These are phyloP conservation scores for Schizochytrium sp. DNA, from an alignment of 108 stramenopile species.

Conservation along the genomic window DNA sequence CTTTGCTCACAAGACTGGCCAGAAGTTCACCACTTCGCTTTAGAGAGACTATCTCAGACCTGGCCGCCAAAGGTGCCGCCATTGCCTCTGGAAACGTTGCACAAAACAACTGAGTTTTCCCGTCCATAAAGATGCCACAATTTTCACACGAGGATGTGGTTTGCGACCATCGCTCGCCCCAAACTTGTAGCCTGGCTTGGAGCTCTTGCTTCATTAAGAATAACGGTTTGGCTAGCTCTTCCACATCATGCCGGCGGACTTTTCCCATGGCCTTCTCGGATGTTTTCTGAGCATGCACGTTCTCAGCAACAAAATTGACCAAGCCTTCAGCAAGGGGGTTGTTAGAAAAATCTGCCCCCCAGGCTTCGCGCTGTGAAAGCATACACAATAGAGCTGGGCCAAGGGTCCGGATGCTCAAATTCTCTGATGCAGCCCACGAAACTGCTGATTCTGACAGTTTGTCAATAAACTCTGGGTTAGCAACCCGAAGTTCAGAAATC, in stretches of 20 bases:
- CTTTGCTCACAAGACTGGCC: slow-evolving; percentile 46
- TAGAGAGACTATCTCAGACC: background rate
- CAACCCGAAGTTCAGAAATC: background rate
- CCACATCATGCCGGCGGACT: background rate
- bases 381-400: background rate
- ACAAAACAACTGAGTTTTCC: background rate
- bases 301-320: background rate
- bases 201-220: background rate
- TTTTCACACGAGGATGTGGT: no score
- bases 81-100: background rate
- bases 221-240: background rate
- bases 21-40: background rate
- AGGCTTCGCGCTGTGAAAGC: background rate
- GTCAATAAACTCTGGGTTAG: background rate
- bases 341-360: background rate
- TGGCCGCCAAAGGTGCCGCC: background rate
- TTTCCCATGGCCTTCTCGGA: background rate
- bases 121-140: no score
- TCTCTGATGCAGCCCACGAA: slow-evolving; percentile 16
- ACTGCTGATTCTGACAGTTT: background rate
- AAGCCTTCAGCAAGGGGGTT: background rate
- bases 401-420: background rate
- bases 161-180: background rate
- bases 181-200: background rate
- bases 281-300: background rate